Evolutionary conservation across 805 yeast species (phyloP), one percentile per base, ranked within the genome.

Genomic region (Barnettozyma salicaria): DNA sequence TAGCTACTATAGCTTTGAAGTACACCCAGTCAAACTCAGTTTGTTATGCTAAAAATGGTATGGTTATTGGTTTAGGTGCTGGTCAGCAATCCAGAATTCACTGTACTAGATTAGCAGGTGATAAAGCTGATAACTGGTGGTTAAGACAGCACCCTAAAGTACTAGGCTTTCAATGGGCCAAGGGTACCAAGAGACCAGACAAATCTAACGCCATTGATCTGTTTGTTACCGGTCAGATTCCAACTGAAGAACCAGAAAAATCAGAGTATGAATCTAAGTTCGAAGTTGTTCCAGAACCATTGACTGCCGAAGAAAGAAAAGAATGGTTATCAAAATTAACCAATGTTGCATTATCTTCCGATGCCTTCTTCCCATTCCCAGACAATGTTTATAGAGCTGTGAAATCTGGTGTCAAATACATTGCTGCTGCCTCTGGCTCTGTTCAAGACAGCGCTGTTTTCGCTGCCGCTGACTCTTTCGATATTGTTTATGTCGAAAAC

Each of bases 121-220:
- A 92, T 59, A 92, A 92, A 74, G 96, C 97, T 49, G 97, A 92
- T 65, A 89, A 89, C 76, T 92, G 97, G 97, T 92, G 98, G 98
- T 76, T 92, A 59, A 83, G 99, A 73, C 97, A 92, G 66, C 98
- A 92, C 67, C 97, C 97, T 51, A 78, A 71, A 60, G 97, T 92
- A 7, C 68, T 92, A 42, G 92, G 68, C 18, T 83, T 92, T 77
- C 76, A 90, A 68, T 92, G 97, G 97, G 95, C 95, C 47, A 87
- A 87, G 70, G 97, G 97, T 58, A 83, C 83, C 51, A 92, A 92
- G 77, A 86, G 96, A 70, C 97, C 97, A 47, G 98, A 92, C 62
- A 92, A 92, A 76, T 83, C 96, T 35, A 92, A 92, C 60, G 98
- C 97, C 39, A 92, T 92, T 63, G 99, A 92, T 64, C 72, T 92